phyloP scores from a whole-genome alignment of 169 alveolate species.

The Eimeria necatrix region DNA sequence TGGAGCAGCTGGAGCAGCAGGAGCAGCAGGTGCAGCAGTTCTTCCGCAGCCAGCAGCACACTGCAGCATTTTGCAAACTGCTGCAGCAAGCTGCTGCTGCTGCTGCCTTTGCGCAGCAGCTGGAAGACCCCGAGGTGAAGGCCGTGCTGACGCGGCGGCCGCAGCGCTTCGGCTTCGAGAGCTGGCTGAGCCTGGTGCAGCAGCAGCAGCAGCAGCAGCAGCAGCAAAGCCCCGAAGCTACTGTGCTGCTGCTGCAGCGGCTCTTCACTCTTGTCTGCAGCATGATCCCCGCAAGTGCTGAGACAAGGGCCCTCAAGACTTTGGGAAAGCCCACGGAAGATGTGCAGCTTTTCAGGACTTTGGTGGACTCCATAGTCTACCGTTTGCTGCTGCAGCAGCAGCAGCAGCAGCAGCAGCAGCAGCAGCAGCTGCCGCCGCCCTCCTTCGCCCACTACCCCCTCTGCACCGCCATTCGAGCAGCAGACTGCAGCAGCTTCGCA shows the following conservation, averaged over 20 bases:
- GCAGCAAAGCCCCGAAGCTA: too few relatives aligned
- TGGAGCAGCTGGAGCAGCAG: background rate
- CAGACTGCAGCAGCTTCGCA: background rate
- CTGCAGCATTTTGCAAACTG: background rate
- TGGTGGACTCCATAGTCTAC: background rate
- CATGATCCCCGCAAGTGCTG: constrained; percentile 41
- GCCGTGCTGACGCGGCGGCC: background rate
- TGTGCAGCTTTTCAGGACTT: background rate
- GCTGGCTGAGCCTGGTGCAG: background rate
- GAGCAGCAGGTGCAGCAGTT: background rate
- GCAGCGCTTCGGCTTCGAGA: background rate
- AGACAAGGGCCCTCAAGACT: background rate
- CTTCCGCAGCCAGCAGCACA: background rate
- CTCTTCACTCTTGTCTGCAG: background rate
- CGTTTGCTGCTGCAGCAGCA: background rate
- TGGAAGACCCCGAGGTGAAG: background rate
- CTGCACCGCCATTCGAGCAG: constrained; percentile 10
- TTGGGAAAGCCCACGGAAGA: background rate
- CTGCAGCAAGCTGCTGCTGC: constrained; percentile 3
- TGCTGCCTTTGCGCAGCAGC: constrained; percentile 4
- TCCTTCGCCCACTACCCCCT: background rate
- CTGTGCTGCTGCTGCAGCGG: background rate
- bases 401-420: background rate
- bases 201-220: too few relatives aligned
- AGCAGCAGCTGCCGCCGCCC: background rate